These are phyloP conservation scores for Penicillium bialowiezense DNA, from an alignment of 495 filamentous ascomycete species.

Conservation along the genomic window DNA sequence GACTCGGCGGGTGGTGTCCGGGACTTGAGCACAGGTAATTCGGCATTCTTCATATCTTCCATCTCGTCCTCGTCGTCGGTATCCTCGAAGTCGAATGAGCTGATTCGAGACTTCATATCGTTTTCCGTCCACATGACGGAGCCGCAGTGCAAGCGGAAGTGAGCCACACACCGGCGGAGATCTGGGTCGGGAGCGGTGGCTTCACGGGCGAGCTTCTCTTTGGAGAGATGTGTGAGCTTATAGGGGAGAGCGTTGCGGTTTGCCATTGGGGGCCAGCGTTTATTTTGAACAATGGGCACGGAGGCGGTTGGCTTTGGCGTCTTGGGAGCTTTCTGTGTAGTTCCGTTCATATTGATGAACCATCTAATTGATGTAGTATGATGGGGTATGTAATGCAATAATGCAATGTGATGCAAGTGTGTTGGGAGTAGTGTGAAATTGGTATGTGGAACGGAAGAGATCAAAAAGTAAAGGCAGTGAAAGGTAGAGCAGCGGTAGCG, in stretches of 20 bases:
- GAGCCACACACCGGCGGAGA: slow-evolving; percentile 41
- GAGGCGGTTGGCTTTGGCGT: slow-evolving; percentile 19
- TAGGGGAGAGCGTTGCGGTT: slow-evolving; percentile 42
- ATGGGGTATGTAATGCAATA: too few relatives aligned
- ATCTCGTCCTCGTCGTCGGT: slow-evolving; percentile 36
- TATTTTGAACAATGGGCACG: slow-evolving; percentile 24
- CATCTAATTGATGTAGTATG: not conserved
- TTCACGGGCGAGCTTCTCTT: slow-evolving; percentile 42
- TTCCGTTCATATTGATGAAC: slow-evolving; percentile 17
- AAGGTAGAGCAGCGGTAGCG: not conserved
- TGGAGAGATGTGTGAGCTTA: slow-evolving; percentile 41
- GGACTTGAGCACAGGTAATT: slow-evolving; percentile 1
- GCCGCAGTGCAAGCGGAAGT: slow-evolving; percentile 39
- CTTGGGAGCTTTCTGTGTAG: slow-evolving; percentile 11
- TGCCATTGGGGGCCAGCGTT: slow-evolving; percentile 43
- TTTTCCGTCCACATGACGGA: slow-evolving; percentile 42
- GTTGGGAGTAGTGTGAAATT: too few relatives aligned
- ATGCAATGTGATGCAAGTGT: too few relatives aligned
- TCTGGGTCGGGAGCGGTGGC: slow-evolving; percentile 41
- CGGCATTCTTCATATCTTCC: slow-evolving; percentile 9
- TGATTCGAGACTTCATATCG: slow-evolving; percentile 43
- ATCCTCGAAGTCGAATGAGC: slow-evolving; percentile 41
- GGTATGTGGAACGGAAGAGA: not conserved
- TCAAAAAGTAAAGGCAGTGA: not conserved
- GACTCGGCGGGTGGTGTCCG: not conserved